These are phyloP conservation scores for Tetrapisispora phaffii DNA, from an alignment of 805 yeast species.

Conservation along the genomic window DNA sequence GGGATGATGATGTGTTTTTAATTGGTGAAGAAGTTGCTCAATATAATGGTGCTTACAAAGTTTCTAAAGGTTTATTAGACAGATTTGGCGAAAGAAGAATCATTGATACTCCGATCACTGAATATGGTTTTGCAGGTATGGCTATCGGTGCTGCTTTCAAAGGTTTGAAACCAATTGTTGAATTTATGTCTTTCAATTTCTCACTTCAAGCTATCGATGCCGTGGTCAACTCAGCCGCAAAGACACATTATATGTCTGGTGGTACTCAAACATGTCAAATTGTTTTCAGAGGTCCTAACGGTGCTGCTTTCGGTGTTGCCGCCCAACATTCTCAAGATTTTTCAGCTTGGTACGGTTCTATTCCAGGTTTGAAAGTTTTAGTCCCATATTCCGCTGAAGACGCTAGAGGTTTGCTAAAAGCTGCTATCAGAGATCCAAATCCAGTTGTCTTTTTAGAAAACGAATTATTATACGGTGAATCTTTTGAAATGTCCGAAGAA, in stretches of 20 bases:
- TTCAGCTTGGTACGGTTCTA: constrained; percentile 95
- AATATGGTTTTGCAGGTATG: constrained; percentile 96
- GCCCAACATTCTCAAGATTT: constrained; percentile 99
- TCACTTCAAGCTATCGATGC: constrained; percentile 99
- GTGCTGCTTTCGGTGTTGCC: constrained; percentile 99
- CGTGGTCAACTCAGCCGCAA: constrained; percentile 96
- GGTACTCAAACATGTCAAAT: constrained; percentile 96
- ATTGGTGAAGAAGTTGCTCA: constrained; percentile 99
- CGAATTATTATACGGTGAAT: constrained; percentile 88
- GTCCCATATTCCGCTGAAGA: constrained; percentile 95
- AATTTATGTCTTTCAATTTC: constrained; percentile 98
- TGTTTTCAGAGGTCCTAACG: constrained; percentile 98
- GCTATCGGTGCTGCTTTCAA: constrained; percentile 95
- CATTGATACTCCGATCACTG: constrained; percentile 95
- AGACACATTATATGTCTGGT: constrained; percentile 98
- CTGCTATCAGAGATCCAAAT: constrained; percentile 97
- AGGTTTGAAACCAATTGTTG: constrained; percentile 93
- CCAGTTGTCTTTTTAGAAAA: constrained; percentile 94
- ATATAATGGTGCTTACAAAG: constrained; percentile 98
- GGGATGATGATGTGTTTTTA: constrained; percentile 85
- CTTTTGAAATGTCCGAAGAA: constrained; percentile 84
- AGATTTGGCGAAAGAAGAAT: constrained; percentile 90
- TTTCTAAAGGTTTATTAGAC: constrained; percentile 90
- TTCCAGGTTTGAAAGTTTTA: constrained; percentile 95
- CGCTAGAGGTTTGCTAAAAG: constrained; percentile 89